These are phyloP conservation scores for Wickerhamiella brachini DNA, from an alignment of 805 yeast species.

Conservation along the genomic window DNA sequence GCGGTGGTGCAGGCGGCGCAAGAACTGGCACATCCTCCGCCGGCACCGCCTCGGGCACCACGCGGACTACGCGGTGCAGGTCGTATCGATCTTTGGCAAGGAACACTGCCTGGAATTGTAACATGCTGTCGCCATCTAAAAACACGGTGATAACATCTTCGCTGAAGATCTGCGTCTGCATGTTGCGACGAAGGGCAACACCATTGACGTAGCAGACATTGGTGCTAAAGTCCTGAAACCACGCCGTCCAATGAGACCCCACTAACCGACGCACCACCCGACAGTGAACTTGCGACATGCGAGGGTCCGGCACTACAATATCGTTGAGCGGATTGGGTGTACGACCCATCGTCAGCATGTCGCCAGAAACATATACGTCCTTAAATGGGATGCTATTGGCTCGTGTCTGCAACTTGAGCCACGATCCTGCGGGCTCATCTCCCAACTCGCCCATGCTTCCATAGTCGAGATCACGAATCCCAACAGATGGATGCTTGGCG, in stretches of 20 bases:
- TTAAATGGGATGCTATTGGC: conserved; percentile 32
- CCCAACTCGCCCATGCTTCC: conserved; percentile 14
- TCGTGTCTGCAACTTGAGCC: conserved; percentile 44
- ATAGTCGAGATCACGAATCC: conserved; percentile 5
- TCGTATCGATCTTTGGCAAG: not conserved
- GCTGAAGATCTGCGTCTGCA: conserved; percentile 1
- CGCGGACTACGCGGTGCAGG: not conserved
- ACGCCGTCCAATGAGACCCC: conserved; percentile 40
- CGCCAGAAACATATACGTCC: conserved; percentile 49
- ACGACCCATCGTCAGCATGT: conserved; percentile 63
- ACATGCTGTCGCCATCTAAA: not conserved
- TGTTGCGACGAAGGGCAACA: conserved; percentile 18
- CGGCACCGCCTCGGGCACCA: not conserved
- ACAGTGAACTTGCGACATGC: conserved; percentile 81
- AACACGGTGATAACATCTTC: not conserved
- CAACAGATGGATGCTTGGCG: conserved; percentile 4
- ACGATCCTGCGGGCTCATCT: conserved; percentile 42
- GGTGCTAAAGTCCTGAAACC: conserved; percentile 69
- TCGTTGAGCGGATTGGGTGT: conserved; percentile 27
- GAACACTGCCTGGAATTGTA: not conserved
- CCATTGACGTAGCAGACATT: conserved; percentile 66
- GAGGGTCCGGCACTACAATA: conserved; percentile 48
- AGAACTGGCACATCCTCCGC: not conserved
- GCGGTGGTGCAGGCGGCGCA: not conserved
- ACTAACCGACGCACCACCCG: conserved; percentile 30